A percentile compares a stretch with the other conserved stretches of the same genome.
phyloP scores from a whole-genome alignment of 2,329 filamentous ascomycete genomes.

The Xylariaceae sp. region DNA sequence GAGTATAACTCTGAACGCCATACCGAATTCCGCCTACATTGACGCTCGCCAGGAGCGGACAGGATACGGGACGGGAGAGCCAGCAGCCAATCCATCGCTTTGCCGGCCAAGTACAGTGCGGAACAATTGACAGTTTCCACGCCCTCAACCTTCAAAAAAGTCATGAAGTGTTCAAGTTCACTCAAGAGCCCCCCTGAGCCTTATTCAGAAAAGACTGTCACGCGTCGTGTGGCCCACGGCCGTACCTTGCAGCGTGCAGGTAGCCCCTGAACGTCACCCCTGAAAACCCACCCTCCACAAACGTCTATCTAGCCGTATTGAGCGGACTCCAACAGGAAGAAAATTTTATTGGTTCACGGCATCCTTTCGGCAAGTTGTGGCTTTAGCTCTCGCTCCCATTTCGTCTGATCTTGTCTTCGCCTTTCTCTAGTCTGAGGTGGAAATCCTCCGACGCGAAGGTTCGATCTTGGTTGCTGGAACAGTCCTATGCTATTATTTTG shows the following conservation, averaged over 20 bases:
- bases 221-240: slow-evolving; percentile 29
- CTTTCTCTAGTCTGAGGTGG: slow-evolving; percentile 9
- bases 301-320: slow-evolving; percentile 33
- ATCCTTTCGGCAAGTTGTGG: too few species aligned
- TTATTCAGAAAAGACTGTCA: slow-evolving; percentile 26
- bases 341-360: too few species aligned
- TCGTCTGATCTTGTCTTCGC: slow-evolving; percentile 10
- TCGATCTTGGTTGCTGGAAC: neutral
- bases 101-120: slow-evolving; percentile 8
- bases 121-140: neutral
- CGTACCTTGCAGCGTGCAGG: slow-evolving; percentile 38
- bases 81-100: neutral
- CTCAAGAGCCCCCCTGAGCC: neutral
- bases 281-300: slow-evolving; percentile 33
- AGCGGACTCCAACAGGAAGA: too few species aligned
- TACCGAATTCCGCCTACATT: neutral
- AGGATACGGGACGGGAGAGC: too few species aligned
- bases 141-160: slow-evolving; percentile 10
- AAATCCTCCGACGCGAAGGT: slow-evolving; percentile 22
- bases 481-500: neutral
- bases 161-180: neutral
- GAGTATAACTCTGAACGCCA: neutral
- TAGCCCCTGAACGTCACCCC: slow-evolving; percentile 27
- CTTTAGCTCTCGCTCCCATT: neutral
- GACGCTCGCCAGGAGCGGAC: neutral